Conservation (phyloP, 139 green algal species). For the Pseudopediastrum boryanum region DNA sequence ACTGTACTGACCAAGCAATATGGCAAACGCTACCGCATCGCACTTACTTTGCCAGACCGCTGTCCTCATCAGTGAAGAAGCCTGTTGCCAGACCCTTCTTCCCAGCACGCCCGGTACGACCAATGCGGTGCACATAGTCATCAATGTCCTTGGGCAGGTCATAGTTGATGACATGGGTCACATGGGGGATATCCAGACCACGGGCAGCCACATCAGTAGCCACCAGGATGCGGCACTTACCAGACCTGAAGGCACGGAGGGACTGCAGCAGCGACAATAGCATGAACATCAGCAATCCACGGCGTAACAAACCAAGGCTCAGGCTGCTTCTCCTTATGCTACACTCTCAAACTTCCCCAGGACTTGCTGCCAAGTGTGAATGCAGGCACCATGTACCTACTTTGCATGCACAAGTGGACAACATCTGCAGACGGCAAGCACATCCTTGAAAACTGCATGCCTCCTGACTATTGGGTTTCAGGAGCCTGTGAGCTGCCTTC, state of each 20-base stretch:
- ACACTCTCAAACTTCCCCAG: too few relatives aligned
- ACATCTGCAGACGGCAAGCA: too few relatives aligned
- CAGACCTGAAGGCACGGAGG: constrained; percentile 87
- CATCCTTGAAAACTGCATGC: too few relatives aligned
- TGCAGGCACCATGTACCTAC: too few relatives aligned
- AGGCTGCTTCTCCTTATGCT: too few relatives aligned
- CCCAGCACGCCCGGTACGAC: constrained; percentile 74
- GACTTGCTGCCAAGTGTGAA: too few relatives aligned
- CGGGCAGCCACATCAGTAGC: constrained; percentile 94
- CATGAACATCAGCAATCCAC: too few relatives aligned
- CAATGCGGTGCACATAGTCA: constrained; percentile 90
- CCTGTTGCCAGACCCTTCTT: constrained; percentile 97
- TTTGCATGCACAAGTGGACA: too few relatives aligned
- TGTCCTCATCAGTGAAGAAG: constrained; percentile 95
- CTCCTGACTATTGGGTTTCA: too few relatives aligned
- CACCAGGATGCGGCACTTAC: constrained; percentile 89
- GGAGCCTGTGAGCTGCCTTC: too few relatives aligned
- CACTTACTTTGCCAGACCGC: constrained; percentile 62
- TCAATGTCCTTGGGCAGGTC: constrained; percentile 88
- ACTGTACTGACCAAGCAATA: not conserved
- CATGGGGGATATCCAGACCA: constrained; percentile 76
- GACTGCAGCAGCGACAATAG: constrained; percentile 36
- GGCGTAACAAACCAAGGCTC: too few relatives aligned
- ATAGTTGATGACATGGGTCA: constrained; percentile 79
- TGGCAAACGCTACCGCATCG: too few relatives aligned